phyloP scores from a whole-genome alignment of 176 grass and related monocot species.

The Triticum monococcum region DNA sequence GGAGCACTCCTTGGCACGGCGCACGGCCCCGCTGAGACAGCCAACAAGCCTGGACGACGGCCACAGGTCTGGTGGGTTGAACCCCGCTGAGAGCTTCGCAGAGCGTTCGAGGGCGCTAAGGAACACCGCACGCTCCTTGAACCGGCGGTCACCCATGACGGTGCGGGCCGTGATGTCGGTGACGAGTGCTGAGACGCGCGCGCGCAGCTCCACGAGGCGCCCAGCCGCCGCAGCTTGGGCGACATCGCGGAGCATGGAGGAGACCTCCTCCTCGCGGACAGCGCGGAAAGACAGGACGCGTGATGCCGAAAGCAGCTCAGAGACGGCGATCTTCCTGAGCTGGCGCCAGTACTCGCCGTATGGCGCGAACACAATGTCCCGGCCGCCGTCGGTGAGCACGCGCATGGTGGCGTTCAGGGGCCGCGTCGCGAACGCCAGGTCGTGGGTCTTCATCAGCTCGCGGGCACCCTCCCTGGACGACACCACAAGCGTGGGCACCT shows the following conservation, averaged over 20 bases:
- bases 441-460: no score
- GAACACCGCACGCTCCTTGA: not conserved
- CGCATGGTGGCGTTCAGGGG: no score
- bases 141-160: not conserved
- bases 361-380: conserved; percentile 33
- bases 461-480: no score
- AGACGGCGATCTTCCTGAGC: not conserved
- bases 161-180: not conserved
- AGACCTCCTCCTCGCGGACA: conserved; percentile 5
- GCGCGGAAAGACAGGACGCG: no score
- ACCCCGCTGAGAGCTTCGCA: not conserved
- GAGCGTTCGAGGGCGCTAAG: not conserved
- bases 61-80: conserved; percentile 29
- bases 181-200: not conserved
- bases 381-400: not conserved
- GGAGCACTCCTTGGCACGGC: not conserved
- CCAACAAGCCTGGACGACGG: conserved; percentile 1
- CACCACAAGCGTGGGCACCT: no score
- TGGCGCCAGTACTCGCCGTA: conserved; percentile 41
- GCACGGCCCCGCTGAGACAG: conserved; percentile 2
- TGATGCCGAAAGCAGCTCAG: not conserved
- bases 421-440: no score
- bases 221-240: not conserved
- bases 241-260: not conserved
- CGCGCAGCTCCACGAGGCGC: conserved; percentile 5